Percentiles rank a stretch among this genome's conserved stretches.
Conservation (phyloP, 176 grass and related monocot species). For the Aechmea fasciata region DNA sequence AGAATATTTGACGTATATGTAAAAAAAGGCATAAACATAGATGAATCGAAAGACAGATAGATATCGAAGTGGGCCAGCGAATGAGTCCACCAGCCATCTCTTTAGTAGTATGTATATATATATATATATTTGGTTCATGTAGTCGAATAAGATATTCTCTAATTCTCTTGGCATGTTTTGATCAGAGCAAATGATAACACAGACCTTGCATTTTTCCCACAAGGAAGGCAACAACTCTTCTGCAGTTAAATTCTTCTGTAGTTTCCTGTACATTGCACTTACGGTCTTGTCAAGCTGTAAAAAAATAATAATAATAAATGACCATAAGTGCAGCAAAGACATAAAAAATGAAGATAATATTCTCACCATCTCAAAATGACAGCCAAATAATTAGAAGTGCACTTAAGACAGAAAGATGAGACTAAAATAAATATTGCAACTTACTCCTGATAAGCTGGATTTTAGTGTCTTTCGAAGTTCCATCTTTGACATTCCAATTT, state of each 20-base stretch:
- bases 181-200: neutral
- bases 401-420: neutral
- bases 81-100: too few relatives aligned
- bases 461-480: constrained; percentile 90
- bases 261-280: constrained; percentile 85
- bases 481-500: constrained; percentile 86
- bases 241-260: constrained; percentile 92
- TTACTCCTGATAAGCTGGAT: constrained; percentile 77
- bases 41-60: too few relatives aligned
- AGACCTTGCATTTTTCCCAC: constrained; percentile 96
- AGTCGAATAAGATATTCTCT: neutral
- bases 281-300: constrained; percentile 84
- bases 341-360: too few relatives aligned
- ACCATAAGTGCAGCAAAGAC: too few relatives aligned
- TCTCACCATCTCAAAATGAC: too few relatives aligned
- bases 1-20: too few relatives aligned
- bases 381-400: neutral
- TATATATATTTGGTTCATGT: neutral
- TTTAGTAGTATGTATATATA: too few relatives aligned
- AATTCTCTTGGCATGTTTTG: neutral
- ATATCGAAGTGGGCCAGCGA: too few relatives aligned
- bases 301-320: neutral
- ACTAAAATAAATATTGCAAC: neutral
- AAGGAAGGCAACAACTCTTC: constrained; percentile 84
- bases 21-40: too few relatives aligned